Base-by-base conservation (phyloP, 352 stramenopile species). In the Sclerospora graminicola region DNA sequence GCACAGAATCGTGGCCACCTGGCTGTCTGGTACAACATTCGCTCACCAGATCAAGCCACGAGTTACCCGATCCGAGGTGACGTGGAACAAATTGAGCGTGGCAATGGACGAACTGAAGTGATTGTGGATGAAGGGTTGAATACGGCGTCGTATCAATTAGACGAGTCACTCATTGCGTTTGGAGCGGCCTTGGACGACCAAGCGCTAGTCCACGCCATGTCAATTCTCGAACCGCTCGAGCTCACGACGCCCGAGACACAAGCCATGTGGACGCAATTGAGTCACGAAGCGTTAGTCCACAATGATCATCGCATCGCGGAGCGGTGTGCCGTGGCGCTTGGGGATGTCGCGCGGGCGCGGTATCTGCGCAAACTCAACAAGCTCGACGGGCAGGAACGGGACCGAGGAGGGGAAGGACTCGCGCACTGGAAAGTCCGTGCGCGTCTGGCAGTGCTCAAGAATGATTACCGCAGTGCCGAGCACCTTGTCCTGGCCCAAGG, bases 11-110 rank as follows among this genome's bases (percentile, higher is more conserved):
- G 89, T 15, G 66, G 58, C 8, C 95, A 87, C 35, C 46, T 97
- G 6, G 96, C 84, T 21, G 86, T 98, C 16, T 98, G 92, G 92
- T 98, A 97, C 75, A 97, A 97, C 48, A 97, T 98, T 40, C 80
- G 82, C 30, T 70, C 82, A 3, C 87, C 89, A 0, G 89, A 97
- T 49, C 95, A 97, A 60, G 81, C 94, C 5, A 97, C 89, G 4
- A 93, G 93, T 40, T 91, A 95, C 48, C 75, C 95, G 57, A 96
- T 98, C 60, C 95, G 97, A 48, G 92, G 91, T 27, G 90, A 97
- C 19, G 85, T 98, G 9, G 87, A 97, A 57, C 86, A 96, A 45
- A 97, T 98, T 48, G 87, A 97, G 61, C 74, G 91, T 32, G 72
- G 66, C 0, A 93, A 97, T 41, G 92, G 92, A 8, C 72, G 80